Base-by-base conservation (phyloP, 805 yeast species). In the Candida succiphila region DNA sequence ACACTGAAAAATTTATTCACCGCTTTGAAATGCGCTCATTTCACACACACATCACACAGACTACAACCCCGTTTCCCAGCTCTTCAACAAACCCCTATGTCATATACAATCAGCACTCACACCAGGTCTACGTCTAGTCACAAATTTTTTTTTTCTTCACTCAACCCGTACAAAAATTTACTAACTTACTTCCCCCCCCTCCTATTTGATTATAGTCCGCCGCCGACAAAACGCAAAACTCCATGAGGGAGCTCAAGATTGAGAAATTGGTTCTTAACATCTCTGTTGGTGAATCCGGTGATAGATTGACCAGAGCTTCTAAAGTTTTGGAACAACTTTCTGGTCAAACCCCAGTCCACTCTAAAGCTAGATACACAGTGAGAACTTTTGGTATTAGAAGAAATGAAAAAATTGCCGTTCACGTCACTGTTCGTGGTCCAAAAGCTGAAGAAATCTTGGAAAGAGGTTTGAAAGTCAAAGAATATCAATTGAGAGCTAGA, bases 261-360 rank as follows among this genome's bases (percentile, higher is more conserved):
- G 97, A 92, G 76, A 92, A 92, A 76, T 82, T 92, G 72, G 96
- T 92, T 72, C 84, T 92, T 72, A 92, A 92, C 92, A 92, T 92
- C 75, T 88, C 95, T 72, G 98, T 92, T 70, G 98, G 98, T 77
- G 98, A 92, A 76, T 88, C 96, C 71, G 98, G 98, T 79, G 98
- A 92, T 73, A 84, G 97, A 82, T 86, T 92, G 70, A 92, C 98
- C 77, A 89, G 98, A 84, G 98, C 98, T 59, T 92, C 98, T 65
- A 92, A 92, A 80, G 98, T 92, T 61, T 79, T 92, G 65, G 98
- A 92, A 77, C 98, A 92, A 78, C 83, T 92, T 61, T 89, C 97
- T 56, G 98, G 98, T 88, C 98, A 92, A 77, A 92, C 98, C 61
- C 98, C 98, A 68, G 98, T 92, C 58, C 96, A 85, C 71, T 88